phyloP scores from a whole-genome alignment of 164 flowering plant genomes.

The Nymphaea thermarum region DNA sequence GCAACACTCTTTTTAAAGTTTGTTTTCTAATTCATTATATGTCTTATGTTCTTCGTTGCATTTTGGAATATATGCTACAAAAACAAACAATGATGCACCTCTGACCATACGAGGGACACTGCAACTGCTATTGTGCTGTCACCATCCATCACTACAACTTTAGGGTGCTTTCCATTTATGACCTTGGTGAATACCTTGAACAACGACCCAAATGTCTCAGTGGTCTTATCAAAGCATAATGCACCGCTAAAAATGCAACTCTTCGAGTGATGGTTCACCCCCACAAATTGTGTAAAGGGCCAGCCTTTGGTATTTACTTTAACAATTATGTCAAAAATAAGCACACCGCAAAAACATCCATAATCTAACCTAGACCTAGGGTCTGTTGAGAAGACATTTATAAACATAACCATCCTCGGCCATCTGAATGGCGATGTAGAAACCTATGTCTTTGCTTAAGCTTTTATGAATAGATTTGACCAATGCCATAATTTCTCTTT shows the following conservation, averaged over 20 bases:
- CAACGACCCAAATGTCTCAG: constrained; percentile 2
- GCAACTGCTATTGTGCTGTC: constrained; percentile 1
- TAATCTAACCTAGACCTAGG: background rate
- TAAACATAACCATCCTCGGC: background rate
- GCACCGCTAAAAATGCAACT: background rate
- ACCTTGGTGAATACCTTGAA: constrained; percentile 1
- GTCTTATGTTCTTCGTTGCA: background rate
- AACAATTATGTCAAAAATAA: constrained; percentile 3
- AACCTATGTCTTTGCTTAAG: too few relatives aligned
- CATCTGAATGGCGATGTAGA: too few relatives aligned
- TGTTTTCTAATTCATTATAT: background rate
- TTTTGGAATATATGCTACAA: background rate
- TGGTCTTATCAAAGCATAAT: background rate
- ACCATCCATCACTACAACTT: constrained; percentile 1
- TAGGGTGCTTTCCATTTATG: constrained; percentile 2
- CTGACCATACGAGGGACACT: background rate
- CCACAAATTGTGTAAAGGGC: constrained; percentile 4
- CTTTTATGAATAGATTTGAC: too few relatives aligned
- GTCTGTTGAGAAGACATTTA: constrained; percentile 4
- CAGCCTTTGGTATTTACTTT: background rate
- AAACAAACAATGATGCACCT: constrained; percentile 2
- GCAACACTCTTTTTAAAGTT: too few relatives aligned
- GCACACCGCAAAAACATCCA: constrained; percentile 5
- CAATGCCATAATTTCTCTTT: too few relatives aligned
- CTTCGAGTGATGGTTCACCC: constrained; percentile 5